Conservation (phyloP, 257 asterid species). For the Solanum dulcamara region DNA sequence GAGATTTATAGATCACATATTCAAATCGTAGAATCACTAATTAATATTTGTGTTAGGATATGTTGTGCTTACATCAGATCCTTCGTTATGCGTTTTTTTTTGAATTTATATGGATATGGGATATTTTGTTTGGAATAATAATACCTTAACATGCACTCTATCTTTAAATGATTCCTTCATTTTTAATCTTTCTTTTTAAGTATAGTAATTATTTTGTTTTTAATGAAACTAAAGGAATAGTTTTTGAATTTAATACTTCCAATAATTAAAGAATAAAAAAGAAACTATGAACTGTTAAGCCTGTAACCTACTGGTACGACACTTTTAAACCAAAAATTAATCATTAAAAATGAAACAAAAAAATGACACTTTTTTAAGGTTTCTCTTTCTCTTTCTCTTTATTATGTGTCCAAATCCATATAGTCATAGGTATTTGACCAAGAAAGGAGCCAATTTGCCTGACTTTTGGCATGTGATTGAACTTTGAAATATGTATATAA, state of each 20-base stretch:
- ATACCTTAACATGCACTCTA: conserved; percentile 8
- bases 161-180: background rate
- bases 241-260: background rate
- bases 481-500: conserved; percentile 6
- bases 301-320: background rate
- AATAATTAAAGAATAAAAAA: background rate
- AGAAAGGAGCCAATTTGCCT: conserved; percentile 3
- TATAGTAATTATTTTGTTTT: background rate
- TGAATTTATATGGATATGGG: too few relatives aligned
- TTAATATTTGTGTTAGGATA: background rate
- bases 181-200: background rate
- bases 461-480: background rate
- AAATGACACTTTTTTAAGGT: background rate
- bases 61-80: too few relatives aligned
- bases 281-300: background rate
- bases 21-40: too few relatives aligned
- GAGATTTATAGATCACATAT: too few relatives aligned
- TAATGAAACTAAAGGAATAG: background rate
- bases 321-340: background rate
- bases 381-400: background rate
- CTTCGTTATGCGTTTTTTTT: too few relatives aligned
- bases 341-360: background rate
- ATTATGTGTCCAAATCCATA: background rate
- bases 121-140: background rate
- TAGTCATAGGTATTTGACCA: background rate